Evolutionary conservation across 2,329 filamentous ascomycete genomes (phyloP), one percentile per base, ranked within the genome.

Genomic region (Orbilia brochopaga): DNA sequence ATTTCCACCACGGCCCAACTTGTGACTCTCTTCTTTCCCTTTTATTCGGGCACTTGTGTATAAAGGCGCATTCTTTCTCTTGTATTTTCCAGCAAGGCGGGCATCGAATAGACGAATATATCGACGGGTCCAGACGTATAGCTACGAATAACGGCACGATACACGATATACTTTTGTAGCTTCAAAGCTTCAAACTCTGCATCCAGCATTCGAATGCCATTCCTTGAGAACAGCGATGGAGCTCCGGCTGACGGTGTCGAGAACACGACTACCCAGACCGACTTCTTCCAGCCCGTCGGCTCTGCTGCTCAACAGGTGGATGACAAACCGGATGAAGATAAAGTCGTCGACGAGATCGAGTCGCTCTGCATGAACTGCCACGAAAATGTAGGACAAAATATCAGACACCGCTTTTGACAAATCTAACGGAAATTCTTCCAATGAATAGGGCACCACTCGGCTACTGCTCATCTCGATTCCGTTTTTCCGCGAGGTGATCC

Each of bases 401-500:
- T 0, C n/a, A 23, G 23, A 15, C 17, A 5, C 8, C 10, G 23
- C 15, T 30, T 1, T 3, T 13, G 21, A 37, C 35, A 32, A 17
- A 6, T 24, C 19, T 15, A 0, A 13, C 23, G n/a, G 8, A 23
- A 51, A 35, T 10, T 24, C 54, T 19, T 19, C 57, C 57, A 56
- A 73, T 4, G 10, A 48, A 35, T 73, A 95, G 90, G 94, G 94
- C 77, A 86, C 83, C 0, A 99, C 94, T 13, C 86, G 89, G 69
- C 85, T 99, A 21, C 87, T 99, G 48, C 87, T 99, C 61, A 96
- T 95, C 15, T 87, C 87, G 75, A 97, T 99, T 63, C 94, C 94
- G 15, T 97, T 91, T 84, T 99, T 99, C 83, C 91, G 92, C 82
- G 93, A 99, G 80, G 88, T 99, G 74, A 91, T 99, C 77, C 86